Conservation (phyloP, 345 rosid species). For the Excoecaria cochinchinensis region DNA sequence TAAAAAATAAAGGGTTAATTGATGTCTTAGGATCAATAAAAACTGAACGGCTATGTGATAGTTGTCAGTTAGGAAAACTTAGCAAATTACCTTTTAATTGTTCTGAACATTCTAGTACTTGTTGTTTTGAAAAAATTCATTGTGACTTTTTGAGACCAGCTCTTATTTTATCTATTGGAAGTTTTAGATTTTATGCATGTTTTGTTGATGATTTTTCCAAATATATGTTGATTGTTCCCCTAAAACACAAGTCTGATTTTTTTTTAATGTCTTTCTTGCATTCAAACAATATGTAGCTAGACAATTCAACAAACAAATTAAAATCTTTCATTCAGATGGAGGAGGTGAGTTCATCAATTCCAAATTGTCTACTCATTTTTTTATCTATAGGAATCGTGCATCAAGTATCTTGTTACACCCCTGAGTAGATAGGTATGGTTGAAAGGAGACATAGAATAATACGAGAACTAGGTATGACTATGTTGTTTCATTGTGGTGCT, state of each 20-base stretch:
- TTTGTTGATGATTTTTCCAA: background rate
- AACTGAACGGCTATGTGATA: conserved; percentile 4
- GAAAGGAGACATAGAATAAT: no score
- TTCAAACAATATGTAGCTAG: conserved; percentile 13
- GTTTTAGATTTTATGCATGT: background rate
- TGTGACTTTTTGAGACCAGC: conserved; percentile 21
- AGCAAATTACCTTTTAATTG: background rate
- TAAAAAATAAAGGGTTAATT: conserved; percentile 16
- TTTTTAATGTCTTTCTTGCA: background rate
- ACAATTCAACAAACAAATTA: conserved; percentile 11
- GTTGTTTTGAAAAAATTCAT: background rate
- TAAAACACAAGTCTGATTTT: conserved; percentile 8
- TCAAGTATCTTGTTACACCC: background rate
- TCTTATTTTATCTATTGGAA: conserved; percentile 4
- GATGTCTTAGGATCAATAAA: background rate
- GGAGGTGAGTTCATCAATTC: background rate
- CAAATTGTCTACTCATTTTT: background rate
- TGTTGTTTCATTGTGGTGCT: no score
- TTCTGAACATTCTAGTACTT: background rate
- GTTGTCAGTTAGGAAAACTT: conserved; percentile 18
- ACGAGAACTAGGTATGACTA: no score
- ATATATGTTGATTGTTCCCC: conserved; percentile 11
- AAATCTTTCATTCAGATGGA: conserved; percentile 6
- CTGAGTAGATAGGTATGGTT: conserved; percentile 8
- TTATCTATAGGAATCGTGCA: background rate